A percentile compares a stretch with the other conserved stretches of the same genome.
These are phyloP conservation scores for Chlamydomonas sp. DNA, from an alignment of 139 green algal genomes.

Conservation along the genomic window DNA sequence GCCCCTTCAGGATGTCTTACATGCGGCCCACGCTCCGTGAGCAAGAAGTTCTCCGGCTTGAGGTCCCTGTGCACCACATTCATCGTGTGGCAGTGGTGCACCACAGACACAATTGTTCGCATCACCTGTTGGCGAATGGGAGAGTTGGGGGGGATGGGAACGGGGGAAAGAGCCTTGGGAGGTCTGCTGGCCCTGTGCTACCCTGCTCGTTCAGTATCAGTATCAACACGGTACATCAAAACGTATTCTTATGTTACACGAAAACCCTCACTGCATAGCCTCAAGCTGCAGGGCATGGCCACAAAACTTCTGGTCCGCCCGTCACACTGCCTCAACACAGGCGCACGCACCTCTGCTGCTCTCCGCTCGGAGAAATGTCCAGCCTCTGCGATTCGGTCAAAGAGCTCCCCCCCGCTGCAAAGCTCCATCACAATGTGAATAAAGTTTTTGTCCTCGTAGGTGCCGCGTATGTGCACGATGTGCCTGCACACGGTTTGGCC, in stretches of 20 bases:
- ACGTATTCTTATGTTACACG: no score
- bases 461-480: background rate
- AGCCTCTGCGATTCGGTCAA: slow-evolving; percentile 86
- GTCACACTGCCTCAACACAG: background rate
- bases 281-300: no score
- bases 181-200: no score
- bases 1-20: slow-evolving; percentile 33
- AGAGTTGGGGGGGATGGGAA: background rate
- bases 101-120: slow-evolving; percentile 88
- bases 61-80: slow-evolving; percentile 96
- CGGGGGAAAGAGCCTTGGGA: background rate
- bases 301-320: background rate
- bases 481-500: background rate
- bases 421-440: slow-evolving; percentile 90
- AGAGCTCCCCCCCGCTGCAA: slow-evolving; percentile 93
- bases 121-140: slow-evolving; percentile 56
- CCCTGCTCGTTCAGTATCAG: no score
- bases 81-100: slow-evolving; percentile 94
- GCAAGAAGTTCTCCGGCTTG: slow-evolving; percentile 84
- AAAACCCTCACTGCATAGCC: no score
- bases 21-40: slow-evolving; percentile 2
- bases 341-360: slow-evolving; percentile 31
- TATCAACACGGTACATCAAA: no score
- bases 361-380: slow-evolving; percentile 78
- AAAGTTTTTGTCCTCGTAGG: slow-evolving; percentile 83